phyloP scores from a whole-genome alignment of 176 grass and related monocot genomes.

The Pharus latifolius region DNA sequence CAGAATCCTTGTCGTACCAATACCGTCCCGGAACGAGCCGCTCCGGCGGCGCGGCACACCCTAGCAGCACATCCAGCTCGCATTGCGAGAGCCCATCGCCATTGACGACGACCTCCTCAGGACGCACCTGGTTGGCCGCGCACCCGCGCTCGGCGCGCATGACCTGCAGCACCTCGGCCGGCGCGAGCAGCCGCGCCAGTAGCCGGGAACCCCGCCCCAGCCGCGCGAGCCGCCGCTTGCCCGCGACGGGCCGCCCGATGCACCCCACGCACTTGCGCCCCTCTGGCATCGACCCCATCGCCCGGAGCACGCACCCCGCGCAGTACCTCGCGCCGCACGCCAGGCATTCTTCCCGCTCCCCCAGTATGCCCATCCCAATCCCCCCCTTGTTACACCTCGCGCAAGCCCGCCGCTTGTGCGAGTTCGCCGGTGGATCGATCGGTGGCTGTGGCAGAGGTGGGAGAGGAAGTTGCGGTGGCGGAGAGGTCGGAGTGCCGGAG shows the following conservation, averaged over 20 bases:
- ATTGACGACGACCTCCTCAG: constrained; percentile 48
- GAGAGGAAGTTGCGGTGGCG: background rate
- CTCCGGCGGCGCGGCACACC: constrained; percentile 24
- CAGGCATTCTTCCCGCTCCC: constrained; percentile 45
- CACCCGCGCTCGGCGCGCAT: constrained; percentile 54
- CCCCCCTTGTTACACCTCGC: constrained; percentile 41
- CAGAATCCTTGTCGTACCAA: constrained; percentile 78
- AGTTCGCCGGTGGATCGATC: constrained; percentile 6
- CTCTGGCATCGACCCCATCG: constrained; percentile 74
- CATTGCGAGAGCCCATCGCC: constrained; percentile 37
- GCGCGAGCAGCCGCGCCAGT: constrained; percentile 43
- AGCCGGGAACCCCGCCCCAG: constrained; percentile 41
- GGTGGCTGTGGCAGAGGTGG: background rate
- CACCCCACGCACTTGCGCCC: constrained; percentile 57
- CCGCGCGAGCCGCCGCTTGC: constrained; percentile 24
- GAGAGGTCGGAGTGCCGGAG: background rate
- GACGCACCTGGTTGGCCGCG: constrained; percentile 38
- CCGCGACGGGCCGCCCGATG: constrained; percentile 35
- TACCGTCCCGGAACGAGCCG: constrained; percentile 37
- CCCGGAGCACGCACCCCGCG: constrained; percentile 31
- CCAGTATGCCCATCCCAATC: constrained; percentile 40
- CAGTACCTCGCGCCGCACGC: constrained; percentile 53
- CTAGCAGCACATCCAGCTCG: constrained; percentile 41
- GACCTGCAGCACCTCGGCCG: constrained; percentile 31
- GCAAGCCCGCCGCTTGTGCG: constrained; percentile 30